Conservation (phyloP, 2,329 filamentous ascomycete species). For the Colletotrichum sp. region DNA sequence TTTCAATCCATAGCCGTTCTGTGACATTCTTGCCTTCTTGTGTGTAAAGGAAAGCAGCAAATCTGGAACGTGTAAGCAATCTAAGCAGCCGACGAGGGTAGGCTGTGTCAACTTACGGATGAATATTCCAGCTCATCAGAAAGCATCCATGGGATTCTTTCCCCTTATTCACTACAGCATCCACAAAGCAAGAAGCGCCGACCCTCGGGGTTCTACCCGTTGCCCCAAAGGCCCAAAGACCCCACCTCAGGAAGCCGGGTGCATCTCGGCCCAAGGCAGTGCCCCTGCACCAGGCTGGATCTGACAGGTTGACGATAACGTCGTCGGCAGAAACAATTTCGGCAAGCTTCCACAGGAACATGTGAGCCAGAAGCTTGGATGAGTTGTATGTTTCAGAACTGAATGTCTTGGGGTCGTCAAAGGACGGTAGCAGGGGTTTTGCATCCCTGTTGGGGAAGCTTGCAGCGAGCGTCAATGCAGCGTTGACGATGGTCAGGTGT, state of each 20-base stretch:
- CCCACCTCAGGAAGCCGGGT: neutral
- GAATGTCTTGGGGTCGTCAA: constrained; percentile 33
- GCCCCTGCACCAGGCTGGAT: constrained; percentile 49
- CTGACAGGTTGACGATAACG: constrained; percentile 50
- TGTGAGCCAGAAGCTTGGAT: constrained; percentile 34
- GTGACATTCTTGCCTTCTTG: neutral
- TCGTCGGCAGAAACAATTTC: constrained; percentile 42
- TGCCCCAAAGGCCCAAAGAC: neutral
- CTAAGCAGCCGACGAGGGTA: rapidly evolving
- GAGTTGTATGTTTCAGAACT: constrained; percentile 25
- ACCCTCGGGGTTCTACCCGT: constrained; percentile 32
- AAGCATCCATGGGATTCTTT: neutral
- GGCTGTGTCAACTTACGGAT: rapidly evolving
- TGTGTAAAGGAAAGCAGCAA: neutral
- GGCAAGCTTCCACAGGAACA: constrained; percentile 39
- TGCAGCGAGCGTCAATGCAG: constrained; percentile 23
- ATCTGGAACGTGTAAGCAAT: rapidly evolving
- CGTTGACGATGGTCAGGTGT: constrained; percentile 31
- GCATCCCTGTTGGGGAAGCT: neutral
- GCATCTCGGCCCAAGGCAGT: constrained; percentile 43
- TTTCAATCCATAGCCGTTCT: neutral
- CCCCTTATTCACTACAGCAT: neutral
- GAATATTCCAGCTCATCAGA: neutral
- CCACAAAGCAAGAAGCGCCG: constrained; percentile 35
- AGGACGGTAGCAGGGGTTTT: constrained; percentile 26